phyloP scores from a whole-genome alignment of 2,329 filamentous ascomycete species.

The Colletotrichum sp. region DNA sequence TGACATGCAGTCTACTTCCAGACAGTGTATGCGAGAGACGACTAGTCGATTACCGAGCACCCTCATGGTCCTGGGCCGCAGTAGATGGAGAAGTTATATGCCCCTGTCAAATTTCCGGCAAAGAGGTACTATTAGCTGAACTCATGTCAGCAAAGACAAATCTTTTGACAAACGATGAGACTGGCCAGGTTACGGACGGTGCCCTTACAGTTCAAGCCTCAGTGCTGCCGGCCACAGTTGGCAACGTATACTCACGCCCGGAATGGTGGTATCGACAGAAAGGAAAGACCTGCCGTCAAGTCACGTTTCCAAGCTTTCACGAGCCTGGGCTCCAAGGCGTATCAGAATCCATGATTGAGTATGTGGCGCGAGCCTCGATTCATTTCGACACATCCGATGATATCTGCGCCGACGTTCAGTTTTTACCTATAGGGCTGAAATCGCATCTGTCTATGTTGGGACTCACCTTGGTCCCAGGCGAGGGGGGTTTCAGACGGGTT shows the following conservation, averaged over 20 bases:
- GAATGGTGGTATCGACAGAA: fast-evolving
- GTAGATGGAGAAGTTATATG: too few species aligned
- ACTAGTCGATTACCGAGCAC: neutral
- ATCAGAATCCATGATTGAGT: neutral
- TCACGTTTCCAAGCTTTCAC: neutral
- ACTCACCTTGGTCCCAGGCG: neutral
- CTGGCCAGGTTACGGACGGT: neutral
- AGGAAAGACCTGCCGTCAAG: neutral
- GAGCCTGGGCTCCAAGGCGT: neutral
- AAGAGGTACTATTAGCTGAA: too few species aligned
- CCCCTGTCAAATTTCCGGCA: too few species aligned
- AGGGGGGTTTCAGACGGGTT: neutral
- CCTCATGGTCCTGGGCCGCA: neutral
- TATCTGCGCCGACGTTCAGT: neutral
- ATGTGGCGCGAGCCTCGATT: neutral
- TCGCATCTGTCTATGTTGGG: too few species aligned
- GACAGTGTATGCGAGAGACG: neutral
- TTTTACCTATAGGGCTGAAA: too few species aligned
- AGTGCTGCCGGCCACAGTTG: neutral
- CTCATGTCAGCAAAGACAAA: neutral
- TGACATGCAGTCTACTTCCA: neutral
- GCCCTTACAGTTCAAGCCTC: neutral
- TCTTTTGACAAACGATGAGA: neutral
- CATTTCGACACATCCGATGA: neutral
- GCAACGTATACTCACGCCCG: neutral